These are phyloP conservation scores for Yamadazyma trypodendri DNA, from an alignment of 1,139 yeast species.

Conservation along the genomic window DNA sequence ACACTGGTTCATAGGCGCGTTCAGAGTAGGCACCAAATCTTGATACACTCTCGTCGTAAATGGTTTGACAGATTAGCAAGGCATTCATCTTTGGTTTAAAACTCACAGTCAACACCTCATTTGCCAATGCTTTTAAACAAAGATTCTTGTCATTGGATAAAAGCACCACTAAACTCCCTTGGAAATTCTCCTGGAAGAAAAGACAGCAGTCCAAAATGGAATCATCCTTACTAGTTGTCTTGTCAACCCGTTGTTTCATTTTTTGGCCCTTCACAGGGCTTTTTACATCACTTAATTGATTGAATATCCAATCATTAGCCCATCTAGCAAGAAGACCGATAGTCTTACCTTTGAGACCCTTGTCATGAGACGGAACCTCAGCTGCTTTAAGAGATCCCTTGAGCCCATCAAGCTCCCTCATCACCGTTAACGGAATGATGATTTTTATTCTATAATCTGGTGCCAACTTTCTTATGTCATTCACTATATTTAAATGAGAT, in stretches of 20 bases:
- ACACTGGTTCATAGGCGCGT: conserved; percentile 7
- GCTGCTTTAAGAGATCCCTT: conserved; percentile 41
- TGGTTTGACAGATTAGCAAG: conserved; percentile 50
- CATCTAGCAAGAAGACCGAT: conserved; percentile 63
- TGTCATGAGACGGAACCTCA: conserved; percentile 8
- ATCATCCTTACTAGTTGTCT: conserved; percentile 60
- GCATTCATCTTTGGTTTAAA: conserved; percentile 62
- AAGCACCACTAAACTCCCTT: conserved; percentile 54
- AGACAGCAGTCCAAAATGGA: conserved; percentile 84
- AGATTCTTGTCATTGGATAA: conserved; percentile 82
- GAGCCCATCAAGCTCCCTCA: conserved; percentile 78
- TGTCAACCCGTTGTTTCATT: conserved; percentile 48
- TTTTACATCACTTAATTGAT: conserved; percentile 51
- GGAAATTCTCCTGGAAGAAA: conserved; percentile 48
- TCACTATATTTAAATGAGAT: conserved; percentile 59
- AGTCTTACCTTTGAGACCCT: conserved; percentile 23
- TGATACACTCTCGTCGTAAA: conserved; percentile 38
- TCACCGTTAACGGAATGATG: conserved; percentile 67
- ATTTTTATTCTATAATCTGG: conserved; percentile 45
- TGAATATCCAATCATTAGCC: conserved; percentile 79
- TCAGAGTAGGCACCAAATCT: conserved; percentile 5
- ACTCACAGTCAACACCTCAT: conserved; percentile 68
- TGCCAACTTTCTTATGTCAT: conserved; percentile 44
- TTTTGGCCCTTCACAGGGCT: conserved; percentile 66
- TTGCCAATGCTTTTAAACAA: conserved; percentile 72